Base-by-base conservation (phyloP, 2,329 filamentous ascomycete species). In the Colletotrichum sp. region DNA sequence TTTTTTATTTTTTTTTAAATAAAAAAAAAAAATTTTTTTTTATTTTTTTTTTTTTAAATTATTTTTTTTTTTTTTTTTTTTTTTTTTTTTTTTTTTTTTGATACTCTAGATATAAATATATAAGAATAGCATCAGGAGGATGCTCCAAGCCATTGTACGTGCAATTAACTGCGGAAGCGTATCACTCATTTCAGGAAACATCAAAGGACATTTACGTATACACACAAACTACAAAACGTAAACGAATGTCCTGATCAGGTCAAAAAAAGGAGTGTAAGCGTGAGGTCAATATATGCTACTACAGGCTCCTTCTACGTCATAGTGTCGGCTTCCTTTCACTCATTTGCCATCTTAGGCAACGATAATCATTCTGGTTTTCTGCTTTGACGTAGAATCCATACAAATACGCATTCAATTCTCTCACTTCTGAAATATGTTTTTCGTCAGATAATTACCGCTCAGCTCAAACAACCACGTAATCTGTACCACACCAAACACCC, bases 311-410 rank as follows among this genome's bases (percentile, higher is more conserved):
- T 8, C 6, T 22, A 22, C 44, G 44, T 52, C n/a, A 52, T 22
- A 11, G 6, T 13, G 2, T 22, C 12, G 2, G 11, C 44, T 52
- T 48, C 6, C n/a, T 48, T 13, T 22, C 44, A 13, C n/a, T 13
- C 6, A 22, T 7, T 22, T 22, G 44, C 44, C n/a, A 52, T 13
- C 11, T 52, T 9, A 22, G n/a, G 44, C 4, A 52, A 48, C 6
- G n/a, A 13, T 48, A 1, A 13, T 22, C 11, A n/a, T 5, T 13
- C 0, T 22, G 3, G 0, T 48, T 13, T 13, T 48, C 44, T 48
- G 13, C 19, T 22, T 48, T 48, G 11, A 48, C 6, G 44, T 48
- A 13, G n/a, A 22, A 48, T 48, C 4, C 6, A 22, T 48, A 48
- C 6, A 22, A 13, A 48, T 22, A 3, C 11, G 44, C 3, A 22